phyloP scores from a whole-genome alignment of 2,329 filamentous ascomycete species.

The Sclerotinia glacialis region DNA sequence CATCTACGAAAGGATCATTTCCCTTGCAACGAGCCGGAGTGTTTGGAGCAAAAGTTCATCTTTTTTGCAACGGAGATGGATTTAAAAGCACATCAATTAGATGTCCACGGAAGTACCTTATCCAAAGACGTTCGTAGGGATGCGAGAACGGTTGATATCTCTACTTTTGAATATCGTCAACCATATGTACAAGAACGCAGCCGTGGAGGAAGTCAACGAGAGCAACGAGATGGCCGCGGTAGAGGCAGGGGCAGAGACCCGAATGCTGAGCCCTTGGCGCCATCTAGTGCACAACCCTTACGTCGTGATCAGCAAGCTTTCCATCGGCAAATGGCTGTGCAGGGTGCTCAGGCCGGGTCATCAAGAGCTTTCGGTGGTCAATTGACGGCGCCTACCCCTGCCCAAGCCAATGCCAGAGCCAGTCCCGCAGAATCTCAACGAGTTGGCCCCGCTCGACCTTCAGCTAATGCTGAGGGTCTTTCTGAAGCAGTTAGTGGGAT shows the following conservation, averaged over 20 bases:
- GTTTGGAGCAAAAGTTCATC: slow-evolving; percentile 94
- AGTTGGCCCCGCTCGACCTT: slow-evolving; percentile 26
- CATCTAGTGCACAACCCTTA: slow-evolving; percentile 74
- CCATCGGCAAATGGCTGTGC: slow-evolving; percentile 87
- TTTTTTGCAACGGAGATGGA: slow-evolving; percentile 96
- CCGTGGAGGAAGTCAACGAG: slow-evolving; percentile 46
- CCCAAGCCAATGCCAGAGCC: slow-evolving; percentile 41
- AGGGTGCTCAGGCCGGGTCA: slow-evolving; percentile 77
- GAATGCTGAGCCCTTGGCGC: slow-evolving; percentile 75
- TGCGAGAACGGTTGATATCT: slow-evolving; percentile 81
- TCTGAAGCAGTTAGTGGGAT: slow-evolving; percentile 34
- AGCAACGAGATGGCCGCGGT: slow-evolving; percentile 44
- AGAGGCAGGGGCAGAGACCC: slow-evolving; percentile 75
- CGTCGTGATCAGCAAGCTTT: slow-evolving; percentile 86
- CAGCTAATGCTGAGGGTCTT: slow-evolving; percentile 12
- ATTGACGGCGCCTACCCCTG: slow-evolving; percentile 52
- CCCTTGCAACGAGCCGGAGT: slow-evolving; percentile 79
- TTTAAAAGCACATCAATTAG: slow-evolving; percentile 86
- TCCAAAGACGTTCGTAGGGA: slow-evolving; percentile 83
- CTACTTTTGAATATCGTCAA: slow-evolving; percentile 74
- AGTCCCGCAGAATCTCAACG: slow-evolving; percentile 16
- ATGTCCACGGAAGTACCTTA: slow-evolving; percentile 72
- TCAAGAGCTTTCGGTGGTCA: slow-evolving; percentile 82
- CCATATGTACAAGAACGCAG: slow-evolving; percentile 61
- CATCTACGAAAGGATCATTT: slow-evolving; percentile 90